Evolutionary conservation across 148 eudicot genomes (phyloP), one percentile per base, ranked within the genome.

Genomic region (Chenopodium quinoa): DNA sequence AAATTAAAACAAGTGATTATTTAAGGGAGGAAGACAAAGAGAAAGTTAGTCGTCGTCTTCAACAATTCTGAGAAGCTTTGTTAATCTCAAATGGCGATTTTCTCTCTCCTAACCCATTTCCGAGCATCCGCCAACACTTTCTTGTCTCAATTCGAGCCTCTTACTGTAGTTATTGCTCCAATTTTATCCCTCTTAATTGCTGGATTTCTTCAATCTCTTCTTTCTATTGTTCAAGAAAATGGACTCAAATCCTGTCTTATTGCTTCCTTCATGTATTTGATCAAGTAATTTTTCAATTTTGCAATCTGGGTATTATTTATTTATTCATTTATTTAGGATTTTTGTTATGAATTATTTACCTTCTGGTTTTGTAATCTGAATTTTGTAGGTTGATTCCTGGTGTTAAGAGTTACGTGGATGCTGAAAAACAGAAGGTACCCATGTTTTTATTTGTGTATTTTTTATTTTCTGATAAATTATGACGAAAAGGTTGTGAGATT

Each of bases 371-470:
- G 9, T 12, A 20, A 60, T 70, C n/a, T 67, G 74, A 63, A 77
- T 31, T 66, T 16, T 71, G 75, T 75, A 96, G 99, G 89, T 84
- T 91, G 87, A 75, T 96, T 73, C 99, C 99, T 79, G 97, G 98
- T 50, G 99, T 92, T 76, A 85, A 78, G 75, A 84, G 86, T 60
- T 93, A 96, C 81, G 82, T 96, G 62, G 94, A 90, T 86, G 91
- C 93, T 32, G 98, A 93, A 84, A 96, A 93, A 80, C 93, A 92
- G 82, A 96, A 93, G 98, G 99, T 91, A 58, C 71, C 20, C 47
- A 34, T 64, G 69, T 71, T 27, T 29, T 66, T 22, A 14, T 31
- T 32, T 68, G n/a, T 34, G 32, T 9, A 0, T 3, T 68, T 71
- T 9, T 44, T 11, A 40, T 71, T 1, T 67, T 71, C 1, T 72